Base-by-base conservation (phyloP, 2,329 filamentous ascomycete genomes). In the Penicillium sp. region DNA sequence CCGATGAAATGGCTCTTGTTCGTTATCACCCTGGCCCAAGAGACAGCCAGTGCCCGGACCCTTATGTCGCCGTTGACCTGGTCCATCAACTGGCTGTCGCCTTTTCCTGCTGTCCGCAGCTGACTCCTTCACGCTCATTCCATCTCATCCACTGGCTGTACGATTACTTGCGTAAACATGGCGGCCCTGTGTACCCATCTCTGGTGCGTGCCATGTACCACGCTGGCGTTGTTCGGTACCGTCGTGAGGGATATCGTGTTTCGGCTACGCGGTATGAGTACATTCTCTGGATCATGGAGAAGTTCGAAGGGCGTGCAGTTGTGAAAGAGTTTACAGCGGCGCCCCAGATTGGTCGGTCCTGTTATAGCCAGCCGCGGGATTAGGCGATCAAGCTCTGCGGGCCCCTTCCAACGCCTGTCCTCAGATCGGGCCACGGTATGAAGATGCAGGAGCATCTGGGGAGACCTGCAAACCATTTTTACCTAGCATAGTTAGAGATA, bases 171-270 rank as follows among this genome's bases (percentile, higher is more conserved):
- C 60, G 65, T 20, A 64, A 65, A 23, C 68, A 75, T 39, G 55
- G 67, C 42, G 75, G 72, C 7, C 72, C 72, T 1, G 60, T 80
- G 13, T 63, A 66, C 15, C 67, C 72, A 1, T 54, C 68, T 3
- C 64, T 81, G 49, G 72, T 70, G 6, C 71, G 75, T 28, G 76
- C 79, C 0, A 56, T 81, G 58, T 77, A 78, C 49, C 69, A 74
- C 55, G 73, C 75, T 20, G 78, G 75, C 13, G 65, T 81, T 23
- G 65, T 72, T 23, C 66, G 76, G 13, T 72, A 68, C 32, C 66
- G 75, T 13, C 62, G 69, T 18, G 66, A 67, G 28, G 68, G 69
- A 1, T 50, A 58, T 2, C 58, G 58, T 23, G 62, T 78, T 1
- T 57, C 68, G 10, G 58, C 56, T 0, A 54, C 54, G 25, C 66